Percentiles rank a stretch among this genome's conserved stretches.
phyloP scores from a whole-genome alignment of 805 yeast genomes.

The Candida peoriensis region DNA sequence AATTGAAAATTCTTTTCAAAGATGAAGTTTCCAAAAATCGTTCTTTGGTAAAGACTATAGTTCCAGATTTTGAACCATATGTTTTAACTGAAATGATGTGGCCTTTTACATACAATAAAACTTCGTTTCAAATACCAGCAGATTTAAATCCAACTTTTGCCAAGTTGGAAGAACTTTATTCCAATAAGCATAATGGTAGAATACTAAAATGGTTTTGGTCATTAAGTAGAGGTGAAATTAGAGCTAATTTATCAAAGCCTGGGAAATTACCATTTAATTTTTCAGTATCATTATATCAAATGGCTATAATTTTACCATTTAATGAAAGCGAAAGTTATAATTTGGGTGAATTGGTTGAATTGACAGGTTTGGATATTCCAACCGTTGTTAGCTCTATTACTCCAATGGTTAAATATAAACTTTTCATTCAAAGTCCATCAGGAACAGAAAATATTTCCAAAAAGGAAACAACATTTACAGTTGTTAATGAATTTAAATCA shows the following conservation, averaged over 20 bases:
- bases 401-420: slow-evolving; percentile 74
- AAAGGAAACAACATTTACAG: slow-evolving; percentile 56
- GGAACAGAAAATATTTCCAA: slow-evolving; percentile 48
- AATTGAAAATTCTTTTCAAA: slow-evolving; percentile 56
- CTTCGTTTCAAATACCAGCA: slow-evolving; percentile 54
- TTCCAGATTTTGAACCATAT: slow-evolving; percentile 60
- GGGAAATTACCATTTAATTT: slow-evolving; percentile 79
- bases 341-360: slow-evolving; percentile 53
- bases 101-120: slow-evolving; percentile 52
- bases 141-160: slow-evolving; percentile 61
- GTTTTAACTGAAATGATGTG: slow-evolving; percentile 87
- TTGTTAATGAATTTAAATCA: slow-evolving; percentile 79
- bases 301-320: slow-evolving; percentile 80
- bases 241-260: slow-evolving; percentile 75
- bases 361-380: slow-evolving; percentile 62
- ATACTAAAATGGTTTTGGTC: slow-evolving; percentile 96
- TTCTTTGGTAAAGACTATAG: slow-evolving; percentile 27
- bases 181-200: slow-evolving; percentile 76
- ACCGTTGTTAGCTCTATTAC: slow-evolving; percentile 69
- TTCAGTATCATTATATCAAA: slow-evolving; percentile 79
- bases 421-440: slow-evolving; percentile 62
- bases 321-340: slow-evolving; percentile 63
- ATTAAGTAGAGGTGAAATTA: slow-evolving; percentile 85
- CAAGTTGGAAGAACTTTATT: slow-evolving; percentile 64
- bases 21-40: slow-evolving; percentile 37